Evolutionary conservation across 768 basidiomycete species (phyloP), one percentile per base, ranked within the genome.

Genomic region (Termitomyces titanicus): DNA sequence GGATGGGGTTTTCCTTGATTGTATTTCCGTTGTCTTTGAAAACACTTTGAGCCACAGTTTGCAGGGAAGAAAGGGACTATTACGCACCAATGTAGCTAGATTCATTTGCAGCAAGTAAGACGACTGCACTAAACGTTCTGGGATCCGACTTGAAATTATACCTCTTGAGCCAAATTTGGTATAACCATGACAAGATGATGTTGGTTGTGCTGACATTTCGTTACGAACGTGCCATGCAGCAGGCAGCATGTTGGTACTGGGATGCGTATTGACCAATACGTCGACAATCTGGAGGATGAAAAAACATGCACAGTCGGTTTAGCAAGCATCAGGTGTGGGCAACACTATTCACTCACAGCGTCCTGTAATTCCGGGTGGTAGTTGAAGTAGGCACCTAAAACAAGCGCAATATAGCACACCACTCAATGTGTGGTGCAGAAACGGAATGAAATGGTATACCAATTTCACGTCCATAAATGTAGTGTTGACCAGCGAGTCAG

Each of bases 91-190:
- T 65, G 62, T 88, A 88, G 43, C 78, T 86, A 6, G 78, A 77
- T 61, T 88, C 86, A 61, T 91, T 77, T 0, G 85, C 89, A 5
- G 79, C 72, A 9, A 92, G 72, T 5, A 91, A 58, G 3, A 92
- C 78, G 10, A 71, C 69, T 1, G 87, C 86, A 10, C 87, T 88
- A 2, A 86, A 61, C 0, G 64, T 64, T 49, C 88, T 76, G 29
- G 89, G 89, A 65, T 92, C 86, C 5, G 82, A 84, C 54, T 84
- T 76, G 66, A 88, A 90, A 61, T 86, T 83, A 64, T 90, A 90
- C 72, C 83, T 86, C 53, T 35, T 44, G 29, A 22, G 27, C 17
- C 33, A n/a, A 22, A 18, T 5, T 47, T 47, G 46, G 46, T 18
- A 13, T 20, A 46, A n/a, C n/a, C 44, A 29, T 10, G 18, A 50